Conservation (phyloP, 768 basidiomycete species). For the Lactifluus piperatus region DNA sequence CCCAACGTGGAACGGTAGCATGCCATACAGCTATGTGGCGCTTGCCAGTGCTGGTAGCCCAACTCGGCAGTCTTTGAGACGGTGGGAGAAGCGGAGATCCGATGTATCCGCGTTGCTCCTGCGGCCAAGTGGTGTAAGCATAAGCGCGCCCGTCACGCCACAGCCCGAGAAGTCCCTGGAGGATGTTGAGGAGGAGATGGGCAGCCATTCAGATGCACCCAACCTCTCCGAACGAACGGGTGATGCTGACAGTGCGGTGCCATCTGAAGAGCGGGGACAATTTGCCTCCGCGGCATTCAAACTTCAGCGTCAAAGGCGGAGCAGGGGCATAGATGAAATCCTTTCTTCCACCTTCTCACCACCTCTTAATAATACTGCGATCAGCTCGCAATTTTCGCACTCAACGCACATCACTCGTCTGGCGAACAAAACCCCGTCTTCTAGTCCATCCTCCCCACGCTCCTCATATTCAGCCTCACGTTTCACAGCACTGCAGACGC, state of each 20-base stretch:
- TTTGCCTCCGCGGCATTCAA: conserved; percentile 60
- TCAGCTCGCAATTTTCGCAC: conserved; percentile 14
- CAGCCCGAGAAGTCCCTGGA: conserved; percentile 21
- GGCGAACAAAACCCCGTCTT: conserved; percentile 14
- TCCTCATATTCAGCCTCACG: conserved; percentile 37
- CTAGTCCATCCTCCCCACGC: conserved; percentile 17
- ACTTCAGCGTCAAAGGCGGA: conserved; percentile 45
- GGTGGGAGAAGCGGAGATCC: conserved; percentile 45
- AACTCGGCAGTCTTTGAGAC: conserved; percentile 34
- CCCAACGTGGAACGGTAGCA: conserved; percentile 61
- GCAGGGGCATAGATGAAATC: conserved; percentile 37
- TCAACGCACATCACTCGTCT: conserved; percentile 13
- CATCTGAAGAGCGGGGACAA: conserved; percentile 26
- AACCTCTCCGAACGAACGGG: not conserved
- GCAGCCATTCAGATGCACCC: not conserved
- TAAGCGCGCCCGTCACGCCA: conserved; percentile 37
- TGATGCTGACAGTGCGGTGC: conserved; percentile 1
- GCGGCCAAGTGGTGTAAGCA: conserved; percentile 23
- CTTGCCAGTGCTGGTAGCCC: conserved; percentile 42
- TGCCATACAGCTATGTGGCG: conserved; percentile 36
- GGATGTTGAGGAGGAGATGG: conserved; percentile 37
- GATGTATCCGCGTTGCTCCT: conserved; percentile 44
- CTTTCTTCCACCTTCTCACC: conserved; percentile 33
- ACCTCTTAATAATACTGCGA: conserved; percentile 15
- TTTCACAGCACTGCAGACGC: conserved; percentile 52